Evolutionary conservation across 2,329 filamentous ascomycete species (phyloP), one percentile per base, ranked within the genome.

Genomic region (Phoma sp.): DNA sequence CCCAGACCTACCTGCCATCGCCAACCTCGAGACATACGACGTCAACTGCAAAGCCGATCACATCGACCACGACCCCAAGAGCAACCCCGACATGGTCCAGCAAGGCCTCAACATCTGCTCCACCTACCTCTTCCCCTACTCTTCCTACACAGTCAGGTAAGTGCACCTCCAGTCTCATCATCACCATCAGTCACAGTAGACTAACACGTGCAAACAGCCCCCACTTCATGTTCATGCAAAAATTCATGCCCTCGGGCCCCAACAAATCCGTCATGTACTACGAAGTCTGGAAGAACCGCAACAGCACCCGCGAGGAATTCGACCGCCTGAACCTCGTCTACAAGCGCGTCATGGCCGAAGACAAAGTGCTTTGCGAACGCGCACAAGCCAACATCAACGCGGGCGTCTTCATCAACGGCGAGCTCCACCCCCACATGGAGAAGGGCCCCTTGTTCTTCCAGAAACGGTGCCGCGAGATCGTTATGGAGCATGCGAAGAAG

Each of bases 211-310:
- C 22, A 5, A 29, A 7, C 43, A 68, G 64, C 24, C 57, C 60
- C 3, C 66, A 87, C 71, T 87, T 87, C 71, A 82, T 88, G 73
- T 85, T 86, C 76, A 81, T 87, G 49, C 84, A 87, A 66, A 78
- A 84, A 53, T 86, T 87, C 70, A 77, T 87, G 10, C 86, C 86
- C 10, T 79, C 74, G 42, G 75, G 77, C 2, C 76, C 85, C 0
- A 77, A 73, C 32, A 79, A 72, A 37, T 82, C 81, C 2, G 75
- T 76, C 35, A 87, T 88, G 82, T 77, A 78, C 52, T 87, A 88
- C 70, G 83, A 88, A 66, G 81, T 88, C 44, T 88, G 80, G 77
- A 79, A 83, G 55, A 83, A 87, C 78, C 84, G 83, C 67, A 74
- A 82, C 66, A 81, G 84, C 4, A 78, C 77, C n/a, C 81, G 86